phyloP scores from a whole-genome alignment of 2,329 filamentous ascomycete species.

The Aspergillus ibericus region DNA sequence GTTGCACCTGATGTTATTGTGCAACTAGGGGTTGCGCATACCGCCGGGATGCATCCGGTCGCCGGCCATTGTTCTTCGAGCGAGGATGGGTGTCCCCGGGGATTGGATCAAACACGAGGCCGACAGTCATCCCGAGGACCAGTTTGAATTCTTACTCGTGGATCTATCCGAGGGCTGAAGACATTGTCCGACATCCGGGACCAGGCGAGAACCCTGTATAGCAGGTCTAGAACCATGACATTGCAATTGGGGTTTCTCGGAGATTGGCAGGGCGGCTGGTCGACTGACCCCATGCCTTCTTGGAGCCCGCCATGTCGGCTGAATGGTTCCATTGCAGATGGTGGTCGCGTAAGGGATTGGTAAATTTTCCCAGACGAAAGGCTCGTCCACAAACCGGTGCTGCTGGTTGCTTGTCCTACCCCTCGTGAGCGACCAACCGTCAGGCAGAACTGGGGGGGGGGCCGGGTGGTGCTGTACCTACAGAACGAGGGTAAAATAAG shows the following conservation, averaged over 20 bases:
- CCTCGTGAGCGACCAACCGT: neutral
- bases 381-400: neutral
- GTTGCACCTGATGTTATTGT: constrained; percentile 1
- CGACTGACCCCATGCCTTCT: constrained; percentile 5
- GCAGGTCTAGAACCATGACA: neutral
- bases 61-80: neutral
- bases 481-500: neutral
- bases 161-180: constrained; percentile 3
- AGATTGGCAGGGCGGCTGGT: neutral
- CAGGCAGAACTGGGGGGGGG: neutral
- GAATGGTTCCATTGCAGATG: neutral
- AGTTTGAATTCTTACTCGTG: neutral
- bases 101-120: constrained; percentile 1
- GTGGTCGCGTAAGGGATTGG: neutral
- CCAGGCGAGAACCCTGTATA: constrained; percentile 3
- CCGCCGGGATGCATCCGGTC: neutral
- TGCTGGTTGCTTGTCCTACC: neutral
- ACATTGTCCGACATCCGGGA: neutral
- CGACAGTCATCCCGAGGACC: neutral
- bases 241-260: neutral
- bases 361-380: neutral
- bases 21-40: neutral
- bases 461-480: neutral
- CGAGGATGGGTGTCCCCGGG: neutral
- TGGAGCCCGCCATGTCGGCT: neutral